phyloP scores from a whole-genome alignment of 177 flowering plant genomes.

The Vitis hybrid region DNA sequence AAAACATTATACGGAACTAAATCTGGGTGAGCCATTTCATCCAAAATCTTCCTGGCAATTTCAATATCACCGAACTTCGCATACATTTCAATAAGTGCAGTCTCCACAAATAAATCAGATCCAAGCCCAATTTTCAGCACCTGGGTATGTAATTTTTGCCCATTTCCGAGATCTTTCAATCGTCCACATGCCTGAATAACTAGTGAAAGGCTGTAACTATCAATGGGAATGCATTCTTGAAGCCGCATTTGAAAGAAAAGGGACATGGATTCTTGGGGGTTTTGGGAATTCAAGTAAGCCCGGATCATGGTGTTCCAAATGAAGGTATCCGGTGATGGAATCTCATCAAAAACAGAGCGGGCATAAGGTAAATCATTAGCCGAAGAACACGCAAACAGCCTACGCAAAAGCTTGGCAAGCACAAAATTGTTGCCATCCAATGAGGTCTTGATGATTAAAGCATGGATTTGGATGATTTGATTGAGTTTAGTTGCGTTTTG shows the following conservation, averaged over 20 bases:
- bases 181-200: slow-evolving; percentile 40
- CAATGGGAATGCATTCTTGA: slow-evolving; percentile 7
- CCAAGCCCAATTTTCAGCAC: slow-evolving; percentile 34
- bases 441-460: slow-evolving; percentile 33
- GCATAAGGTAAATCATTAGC: slow-evolving; percentile 21
- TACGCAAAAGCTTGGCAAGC: slow-evolving; percentile 25
- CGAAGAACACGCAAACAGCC: slow-evolving; percentile 13
- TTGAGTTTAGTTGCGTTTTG: slow-evolving; percentile 20
- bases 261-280: slow-evolving; percentile 25
- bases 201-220: slow-evolving; percentile 35
- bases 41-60: slow-evolving; percentile 24
- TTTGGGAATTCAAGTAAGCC: slow-evolving; percentile 25
- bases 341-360: slow-evolving; percentile 28
- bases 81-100: slow-evolving; percentile 44
- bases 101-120: slow-evolving; percentile 41
- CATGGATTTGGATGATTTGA: slow-evolving; percentile 38
- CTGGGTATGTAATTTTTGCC: slow-evolving; percentile 25
- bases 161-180: slow-evolving; percentile 5
- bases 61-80: slow-evolving; percentile 25
- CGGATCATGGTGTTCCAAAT: slow-evolving; percentile 42
- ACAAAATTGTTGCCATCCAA: slow-evolving; percentile 26
- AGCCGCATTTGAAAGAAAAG: slow-evolving; percentile 27
- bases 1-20: slow-evolving; percentile 38
- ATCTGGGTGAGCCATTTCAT: slow-evolving; percentile 34
- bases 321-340: slow-evolving; percentile 28